phyloP scores from a whole-genome alignment of 2,329 filamentous ascomycete genomes.

The Cryphonectria japonica region DNA sequence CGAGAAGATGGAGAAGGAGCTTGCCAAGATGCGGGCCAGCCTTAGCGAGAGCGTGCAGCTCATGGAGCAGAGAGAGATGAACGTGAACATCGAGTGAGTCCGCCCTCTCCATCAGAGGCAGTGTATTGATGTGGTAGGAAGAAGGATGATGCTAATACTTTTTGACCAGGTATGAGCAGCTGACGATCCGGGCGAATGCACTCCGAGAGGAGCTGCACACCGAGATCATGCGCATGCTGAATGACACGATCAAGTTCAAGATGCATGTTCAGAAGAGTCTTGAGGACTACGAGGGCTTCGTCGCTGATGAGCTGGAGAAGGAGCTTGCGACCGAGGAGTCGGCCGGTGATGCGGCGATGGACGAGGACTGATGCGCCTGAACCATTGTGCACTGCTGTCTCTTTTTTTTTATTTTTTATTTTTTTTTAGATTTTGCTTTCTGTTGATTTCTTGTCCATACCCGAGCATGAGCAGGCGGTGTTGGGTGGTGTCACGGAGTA shows the following conservation, averaged over 20 bases:
- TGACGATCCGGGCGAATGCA: conserved; percentile 80
- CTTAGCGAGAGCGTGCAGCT: conserved; percentile 86
- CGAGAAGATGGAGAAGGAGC: conserved; percentile 97
- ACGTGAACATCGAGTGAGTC: conserved; percentile 85
- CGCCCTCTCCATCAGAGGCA: no score
- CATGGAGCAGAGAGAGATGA: conserved; percentile 95
- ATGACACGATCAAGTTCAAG: conserved; percentile 98
- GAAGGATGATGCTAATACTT: conserved; percentile 15
- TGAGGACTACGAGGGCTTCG: conserved; percentile 93
- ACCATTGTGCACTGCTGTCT: not conserved
- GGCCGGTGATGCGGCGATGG: conserved; percentile 55
- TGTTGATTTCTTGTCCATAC: conserved; percentile 8
- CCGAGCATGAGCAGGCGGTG: conserved; percentile 20
- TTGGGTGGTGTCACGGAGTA: conserved; percentile 15
- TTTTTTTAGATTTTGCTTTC: not conserved
- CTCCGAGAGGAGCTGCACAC: conserved; percentile 97
- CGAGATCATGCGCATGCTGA: conserved; percentile 92
- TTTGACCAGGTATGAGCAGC: conserved; percentile 77
- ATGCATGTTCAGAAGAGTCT: conserved; percentile 91
- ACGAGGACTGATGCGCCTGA: conserved; percentile 46
- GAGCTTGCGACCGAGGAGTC: conserved; percentile 71
- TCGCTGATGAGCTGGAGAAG: conserved; percentile 89
- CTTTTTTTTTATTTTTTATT: conserved; percentile 1
- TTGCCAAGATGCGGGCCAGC: conserved; percentile 87
- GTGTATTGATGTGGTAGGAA: not conserved